These are phyloP conservation scores for Didymella segeticola DNA, from an alignment of 2,329 filamentous ascomycete species.

Conservation along the genomic window DNA sequence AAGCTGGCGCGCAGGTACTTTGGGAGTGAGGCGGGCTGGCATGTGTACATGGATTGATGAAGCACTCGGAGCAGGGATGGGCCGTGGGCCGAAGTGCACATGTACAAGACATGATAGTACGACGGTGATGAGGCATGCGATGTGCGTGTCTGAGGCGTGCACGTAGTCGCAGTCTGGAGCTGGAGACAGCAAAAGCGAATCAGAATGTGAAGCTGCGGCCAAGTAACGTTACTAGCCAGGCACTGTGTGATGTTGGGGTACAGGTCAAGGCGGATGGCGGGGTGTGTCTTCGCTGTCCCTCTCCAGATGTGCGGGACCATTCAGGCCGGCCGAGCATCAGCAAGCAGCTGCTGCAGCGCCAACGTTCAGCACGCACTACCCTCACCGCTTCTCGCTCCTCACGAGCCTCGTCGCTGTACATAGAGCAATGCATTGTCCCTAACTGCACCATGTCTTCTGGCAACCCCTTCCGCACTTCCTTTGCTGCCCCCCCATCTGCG, in stretches of 20 bases:
- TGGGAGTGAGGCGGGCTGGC: conserved; percentile 62
- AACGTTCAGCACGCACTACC: conserved; percentile 19
- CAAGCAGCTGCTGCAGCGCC: conserved; percentile 31
- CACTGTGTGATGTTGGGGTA: conserved; percentile 8
- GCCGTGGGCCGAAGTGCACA: conserved; percentile 6
- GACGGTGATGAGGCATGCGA: conserved; percentile 11
- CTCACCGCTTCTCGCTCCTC: conserved; percentile 31
- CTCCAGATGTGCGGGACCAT: conserved; percentile 25
- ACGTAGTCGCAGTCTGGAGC: neutral
- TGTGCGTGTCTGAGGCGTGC: neutral
- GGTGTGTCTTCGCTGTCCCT: conserved; percentile 31
- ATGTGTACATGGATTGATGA: conserved; percentile 65
- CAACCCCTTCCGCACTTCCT: conserved; percentile 50
- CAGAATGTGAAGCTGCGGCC: neutral
- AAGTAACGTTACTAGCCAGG: conserved; percentile 10
- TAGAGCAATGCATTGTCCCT: conserved; percentile 50
- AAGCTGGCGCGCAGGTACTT: conserved; percentile 65
- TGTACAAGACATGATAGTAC: conserved; percentile 2
- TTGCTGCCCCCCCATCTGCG: conserved; percentile 30
- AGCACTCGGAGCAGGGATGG: neutral
- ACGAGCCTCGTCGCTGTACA: conserved; percentile 40
- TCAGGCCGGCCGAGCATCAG: conserved; percentile 28
- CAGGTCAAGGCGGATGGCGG: conserved; percentile 23
- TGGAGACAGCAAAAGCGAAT: neutral
- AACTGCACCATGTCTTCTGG: conserved; percentile 48